Percentiles rank a stretch among this genome's conserved stretches.
Conservation (phyloP, 2,329 filamentous ascomycete species). For the Ceratocystis papillata region DNA sequence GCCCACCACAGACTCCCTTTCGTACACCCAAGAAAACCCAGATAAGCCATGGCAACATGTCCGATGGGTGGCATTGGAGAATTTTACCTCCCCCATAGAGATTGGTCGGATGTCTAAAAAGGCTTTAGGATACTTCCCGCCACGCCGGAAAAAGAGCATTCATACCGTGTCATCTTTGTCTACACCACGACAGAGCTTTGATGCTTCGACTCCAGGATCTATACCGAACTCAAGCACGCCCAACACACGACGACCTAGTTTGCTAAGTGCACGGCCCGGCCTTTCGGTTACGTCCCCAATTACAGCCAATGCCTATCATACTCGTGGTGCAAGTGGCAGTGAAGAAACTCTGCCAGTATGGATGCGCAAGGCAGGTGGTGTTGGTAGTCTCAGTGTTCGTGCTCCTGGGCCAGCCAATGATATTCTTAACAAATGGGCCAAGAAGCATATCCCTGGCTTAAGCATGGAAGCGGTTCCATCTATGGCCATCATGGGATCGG, state of each 20-base stretch:
- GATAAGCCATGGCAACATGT: constrained; percentile 74
- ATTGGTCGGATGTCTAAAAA: constrained; percentile 74
- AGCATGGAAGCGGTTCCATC: constrained; percentile 58
- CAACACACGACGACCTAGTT: constrained; percentile 37
- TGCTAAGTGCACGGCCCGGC: constrained; percentile 32
- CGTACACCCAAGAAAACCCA: constrained; percentile 24
- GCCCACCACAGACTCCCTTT: not conserved
- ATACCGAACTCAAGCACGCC: constrained; percentile 27
- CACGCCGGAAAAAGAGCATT: constrained; percentile 73
- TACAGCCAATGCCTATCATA: not conserved
- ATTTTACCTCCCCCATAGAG: constrained; percentile 57
- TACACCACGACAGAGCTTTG: constrained; percentile 56
- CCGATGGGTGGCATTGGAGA: constrained; percentile 75
- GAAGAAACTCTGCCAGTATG: constrained; percentile 41
- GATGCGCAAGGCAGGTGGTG: constrained; percentile 75
- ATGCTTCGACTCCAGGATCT: constrained; percentile 38
- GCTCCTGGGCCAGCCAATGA: constrained; percentile 76
- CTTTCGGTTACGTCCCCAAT: constrained; percentile 12
- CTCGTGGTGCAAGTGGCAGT: constrained; percentile 9
- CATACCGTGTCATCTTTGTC: constrained; percentile 54
- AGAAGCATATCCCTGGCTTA: constrained; percentile 69
- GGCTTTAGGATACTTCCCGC: constrained; percentile 82
- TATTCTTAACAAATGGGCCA: constrained; percentile 71
- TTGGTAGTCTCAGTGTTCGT: constrained; percentile 68
- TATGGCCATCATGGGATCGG: constrained; percentile 53